phyloP scores from a whole-genome alignment of 2,329 filamentous ascomycete species.

The Endoconidiophora laricicola region DNA sequence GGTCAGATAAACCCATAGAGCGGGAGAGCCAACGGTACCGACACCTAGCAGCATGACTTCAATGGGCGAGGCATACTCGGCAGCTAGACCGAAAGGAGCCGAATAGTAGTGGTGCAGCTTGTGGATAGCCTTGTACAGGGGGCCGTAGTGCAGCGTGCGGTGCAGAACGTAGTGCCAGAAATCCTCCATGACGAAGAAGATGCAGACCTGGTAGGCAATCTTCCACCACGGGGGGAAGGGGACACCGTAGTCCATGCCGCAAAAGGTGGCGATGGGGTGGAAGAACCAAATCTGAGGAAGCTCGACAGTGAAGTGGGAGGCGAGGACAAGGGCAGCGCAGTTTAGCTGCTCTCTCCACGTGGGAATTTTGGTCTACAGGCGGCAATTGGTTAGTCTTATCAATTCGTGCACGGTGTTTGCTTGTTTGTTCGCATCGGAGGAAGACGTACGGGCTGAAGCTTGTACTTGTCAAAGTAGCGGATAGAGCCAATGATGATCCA shows the following conservation, averaged over 20 bases:
- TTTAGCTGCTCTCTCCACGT: slow-evolving; percentile 88
- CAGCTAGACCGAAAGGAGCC: slow-evolving; percentile 86
- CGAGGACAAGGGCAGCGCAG: slow-evolving; percentile 79
- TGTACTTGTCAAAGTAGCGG: slow-evolving; percentile 79
- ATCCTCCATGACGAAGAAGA: slow-evolving; percentile 94
- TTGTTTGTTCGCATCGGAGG: background rate
- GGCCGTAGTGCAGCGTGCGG: slow-evolving; percentile 81
- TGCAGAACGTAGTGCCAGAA: slow-evolving; percentile 98
- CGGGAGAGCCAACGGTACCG: slow-evolving; percentile 66
- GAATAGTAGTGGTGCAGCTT: slow-evolving; percentile 99
- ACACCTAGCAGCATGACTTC: slow-evolving; percentile 90
- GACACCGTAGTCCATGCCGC: slow-evolving; percentile 72
- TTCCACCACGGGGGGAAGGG: slow-evolving; percentile 76
- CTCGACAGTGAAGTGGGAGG: slow-evolving; percentile 95
- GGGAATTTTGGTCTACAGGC: slow-evolving; percentile 54
- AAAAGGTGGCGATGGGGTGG: slow-evolving; percentile 87
- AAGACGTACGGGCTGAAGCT: slow-evolving; percentile 65
- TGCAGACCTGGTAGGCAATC: slow-evolving; percentile 77
- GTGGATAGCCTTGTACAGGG: slow-evolving; percentile 91
- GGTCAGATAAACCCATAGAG: slow-evolving; percentile 69
- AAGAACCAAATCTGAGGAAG: slow-evolving; percentile 98
- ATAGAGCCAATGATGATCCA: slow-evolving; percentile 87
- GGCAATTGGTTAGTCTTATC: background rate
- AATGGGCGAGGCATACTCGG: slow-evolving; percentile 94
- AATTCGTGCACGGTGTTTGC: background rate